These are phyloP conservation scores for Noccaea caerulescens DNA, from an alignment of 345 rosid species.

Conservation along the genomic window DNA sequence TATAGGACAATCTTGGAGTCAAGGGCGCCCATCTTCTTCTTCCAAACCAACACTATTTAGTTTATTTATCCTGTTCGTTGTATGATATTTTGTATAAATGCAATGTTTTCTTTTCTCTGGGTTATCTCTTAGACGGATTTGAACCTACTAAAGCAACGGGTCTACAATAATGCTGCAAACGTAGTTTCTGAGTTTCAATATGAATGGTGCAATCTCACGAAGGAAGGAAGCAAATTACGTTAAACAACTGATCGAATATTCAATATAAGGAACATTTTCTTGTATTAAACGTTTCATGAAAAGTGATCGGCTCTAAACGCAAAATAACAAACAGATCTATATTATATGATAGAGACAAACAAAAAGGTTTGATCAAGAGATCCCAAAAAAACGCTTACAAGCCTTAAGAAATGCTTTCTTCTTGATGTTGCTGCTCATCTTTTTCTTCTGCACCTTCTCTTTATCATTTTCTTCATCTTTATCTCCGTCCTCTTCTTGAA, in stretches of 20 bases:
- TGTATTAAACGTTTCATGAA: constrained; percentile 21
- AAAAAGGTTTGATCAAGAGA: constrained; percentile 40
- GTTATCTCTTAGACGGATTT: neutral
- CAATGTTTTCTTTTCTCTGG: neutral
- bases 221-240: constrained; percentile 18
- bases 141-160: neutral
- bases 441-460: constrained; percentile 40
- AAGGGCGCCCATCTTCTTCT: neutral
- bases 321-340: constrained; percentile 32
- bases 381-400: constrained; percentile 76
- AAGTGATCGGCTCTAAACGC: neutral
- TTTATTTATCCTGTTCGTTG: constrained; percentile 18
- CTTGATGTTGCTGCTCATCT: constrained; percentile 50
- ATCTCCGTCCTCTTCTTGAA: constrained; percentile 20
- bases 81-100: neutral
- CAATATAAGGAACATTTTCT: neutral
- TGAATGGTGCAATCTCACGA: neutral
- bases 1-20: constrained; percentile 35
- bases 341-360: constrained; percentile 15
- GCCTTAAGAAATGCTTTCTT: constrained; percentile 63
- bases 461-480: constrained; percentile 47
- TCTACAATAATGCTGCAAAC: neutral
- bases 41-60: constrained; percentile 9
- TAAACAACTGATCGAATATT: neutral
- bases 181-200: neutral